Base-by-base conservation (phyloP, 2,329 filamentous ascomycete species). In the Aspergillus luchuensis region DNA sequence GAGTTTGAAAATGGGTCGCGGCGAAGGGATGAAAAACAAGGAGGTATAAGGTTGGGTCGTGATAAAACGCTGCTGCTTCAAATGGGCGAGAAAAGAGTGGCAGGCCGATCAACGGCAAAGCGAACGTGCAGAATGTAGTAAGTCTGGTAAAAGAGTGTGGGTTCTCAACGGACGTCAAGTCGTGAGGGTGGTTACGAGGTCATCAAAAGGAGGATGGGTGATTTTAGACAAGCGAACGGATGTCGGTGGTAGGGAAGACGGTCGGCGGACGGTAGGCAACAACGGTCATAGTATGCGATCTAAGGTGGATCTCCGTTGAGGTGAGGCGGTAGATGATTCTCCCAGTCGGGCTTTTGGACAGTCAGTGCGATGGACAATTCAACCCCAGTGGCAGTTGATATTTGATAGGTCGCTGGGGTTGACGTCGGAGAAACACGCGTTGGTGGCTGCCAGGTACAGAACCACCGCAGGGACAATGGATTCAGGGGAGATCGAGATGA, bases 101-200 rank as follows among this genome's bases (percentile, higher is more conserved):
- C 61, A 50, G 61, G 69, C 70, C 69, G 71, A 58, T 73, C 71
- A 71, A 73, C 71, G 69, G 70, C 69, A 63, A 64, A 65, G 61
- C 57, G 65, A 64, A 56, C 58, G 67, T 66, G 59, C 47, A 30
- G 10, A 56, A 59, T 39, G 45, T 56, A 11, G 41, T 36, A 15
- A 11, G 28, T 28, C 50, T 48, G 52, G 57, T 30, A 67, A 70
- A 71, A 65, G 68, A 73, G 67, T 63, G 71, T 71, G 23, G 59
- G 63, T 56, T 68, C 72, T 73, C 71, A 63, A 68, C 63, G 63
- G 69, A 69, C 72, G 72, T 75, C 73, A 71, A 74, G 72, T 74
- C 72, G 72, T 70, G 69, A 72, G 72, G 66, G 66, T 67, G 63
- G 68, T 63, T 48, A 64, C 63, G 65, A 57, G 64, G 57, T 72